Percentiles rank a stretch among this genome's conserved stretches.
Evolutionary conservation across 306 rosid species (phyloP).

Genomic region (Gleditsia sinensis): DNA sequence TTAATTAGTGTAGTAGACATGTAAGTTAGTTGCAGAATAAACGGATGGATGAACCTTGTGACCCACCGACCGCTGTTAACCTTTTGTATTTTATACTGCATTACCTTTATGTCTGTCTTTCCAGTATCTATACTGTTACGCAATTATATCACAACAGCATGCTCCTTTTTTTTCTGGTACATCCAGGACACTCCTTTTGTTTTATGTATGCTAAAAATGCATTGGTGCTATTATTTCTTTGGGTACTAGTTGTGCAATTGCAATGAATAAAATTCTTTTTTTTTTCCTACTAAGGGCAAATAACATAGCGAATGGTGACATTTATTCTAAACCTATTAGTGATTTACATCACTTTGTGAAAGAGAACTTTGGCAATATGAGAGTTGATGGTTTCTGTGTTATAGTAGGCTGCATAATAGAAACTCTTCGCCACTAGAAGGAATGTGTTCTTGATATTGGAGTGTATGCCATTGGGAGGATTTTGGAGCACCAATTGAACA

Average conservation of each 20-base stretch:
- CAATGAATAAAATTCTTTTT: too few relatives aligned
- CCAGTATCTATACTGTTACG: neutral
- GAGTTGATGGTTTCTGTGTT: constrained; percentile 61
- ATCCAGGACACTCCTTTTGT: neutral
- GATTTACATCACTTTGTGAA: constrained; percentile 62
- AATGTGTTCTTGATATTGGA: constrained; percentile 68
- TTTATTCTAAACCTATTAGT: neutral
- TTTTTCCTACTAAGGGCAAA: neutral
- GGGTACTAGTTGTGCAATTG: neutral
- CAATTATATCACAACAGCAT: neutral
- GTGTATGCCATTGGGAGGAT: constrained; percentile 44
- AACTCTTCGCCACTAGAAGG: constrained; percentile 65
- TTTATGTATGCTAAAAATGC: neutral
- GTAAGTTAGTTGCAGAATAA: constrained; percentile 15
- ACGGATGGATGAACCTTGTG: neutral
- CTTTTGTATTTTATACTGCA: neutral
- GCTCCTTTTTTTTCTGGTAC: too few relatives aligned
- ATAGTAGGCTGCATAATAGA: constrained; percentile 65
- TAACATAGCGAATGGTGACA: neutral
- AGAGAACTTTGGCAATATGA: constrained; percentile 82
- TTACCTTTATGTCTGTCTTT: neutral
- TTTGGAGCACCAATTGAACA: constrained; percentile 58
- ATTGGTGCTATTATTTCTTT: neutral
- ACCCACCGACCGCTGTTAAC: neutral
- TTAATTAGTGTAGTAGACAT: neutral